These are phyloP conservation scores for Ceratonia siliqua DNA, from an alignment of 306 rosid genomes.

Conservation along the genomic window DNA sequence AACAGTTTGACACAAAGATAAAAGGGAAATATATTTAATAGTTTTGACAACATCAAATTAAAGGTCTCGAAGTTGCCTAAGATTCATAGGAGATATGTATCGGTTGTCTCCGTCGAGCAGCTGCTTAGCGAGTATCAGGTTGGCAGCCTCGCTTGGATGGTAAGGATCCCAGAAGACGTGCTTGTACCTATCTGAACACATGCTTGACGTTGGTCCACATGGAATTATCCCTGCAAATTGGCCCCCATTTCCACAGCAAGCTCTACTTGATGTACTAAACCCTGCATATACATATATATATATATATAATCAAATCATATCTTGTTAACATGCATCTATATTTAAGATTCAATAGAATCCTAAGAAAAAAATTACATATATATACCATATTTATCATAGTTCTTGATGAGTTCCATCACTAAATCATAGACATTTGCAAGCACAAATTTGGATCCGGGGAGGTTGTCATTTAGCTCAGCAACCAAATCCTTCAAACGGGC, in stretches of 20 bases:
- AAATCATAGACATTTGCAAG: constrained; percentile 73
- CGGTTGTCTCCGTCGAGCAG: constrained; percentile 61
- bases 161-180: constrained; percentile 86
- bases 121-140: constrained; percentile 60
- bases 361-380: too few species aligned
- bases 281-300: constrained; percentile 38
- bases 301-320: not conserved
- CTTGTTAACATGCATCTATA: not conserved
- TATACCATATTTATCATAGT: constrained; percentile 59
- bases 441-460: constrained; percentile 62
- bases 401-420: constrained; percentile 55
- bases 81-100: constrained; percentile 59
- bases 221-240: constrained; percentile 79
- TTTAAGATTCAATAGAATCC: too few species aligned
- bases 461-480: constrained; percentile 56
- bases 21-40: not conserved
- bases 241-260: constrained; percentile 79
- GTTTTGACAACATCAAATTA: constrained; percentile 15
- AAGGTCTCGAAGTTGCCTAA: constrained; percentile 61
- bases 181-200: constrained; percentile 58
- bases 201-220: constrained; percentile 71
- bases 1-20: not conserved
- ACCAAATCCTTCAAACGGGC: constrained; percentile 67
- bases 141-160: constrained; percentile 86
- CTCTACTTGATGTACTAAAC: constrained; percentile 58